Evolutionary conservation across 2,329 filamentous ascomycete genomes (phyloP), one percentile per base, ranked within the genome.

Genomic region (Talaromyces islandicus): DNA sequence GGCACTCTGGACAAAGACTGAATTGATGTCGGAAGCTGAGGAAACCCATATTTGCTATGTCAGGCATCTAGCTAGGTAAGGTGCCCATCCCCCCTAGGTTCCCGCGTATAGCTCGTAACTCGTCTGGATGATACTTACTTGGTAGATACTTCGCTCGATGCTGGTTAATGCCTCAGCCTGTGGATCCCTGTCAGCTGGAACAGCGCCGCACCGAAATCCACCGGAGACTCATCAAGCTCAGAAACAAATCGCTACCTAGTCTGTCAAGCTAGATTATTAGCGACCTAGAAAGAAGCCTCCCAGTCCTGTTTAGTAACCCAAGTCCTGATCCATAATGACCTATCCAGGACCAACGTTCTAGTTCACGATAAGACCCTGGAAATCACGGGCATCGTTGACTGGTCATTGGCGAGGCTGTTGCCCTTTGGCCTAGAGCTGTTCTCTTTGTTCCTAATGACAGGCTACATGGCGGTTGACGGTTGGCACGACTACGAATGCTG

Each of bases 21-120:
- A 57, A 14, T 35, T 57, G 24, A 30, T 4, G 7, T 12, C 14
- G 24, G 41, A 57, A 48, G 41, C 4, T 2, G 25, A 57, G 55
- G 41, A 41, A 46, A 57, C 25, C 14, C 55, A 57, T 30, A 30
- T 29, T 6, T 30, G n/a, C 24, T 57, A 19, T 19, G 38, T 50
- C 41, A 50, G 32, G 14, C 55, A 57, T 50, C 55, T 57, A 35
- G 55, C 55, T 14, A 35, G 55, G 55, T 50, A 57, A n/a, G n/a
- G n/a, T n/a, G n/a, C n/a, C n/a, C n/a, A n/a, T n/a, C n/a, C n/a
- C n/a, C n/a, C n/a, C n/a, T n/a, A n/a, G n/a, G n/a, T n/a, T n/a
- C n/a, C n/a, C n/a, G n/a, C n/a, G n/a, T n/a, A n/a, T n/a, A n/a
- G n/a, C n/a, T n/a, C n/a, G n/a, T n/a, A n/a, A n/a, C n/a, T n/a